Evolutionary conservation across 257 asterid genomes (phyloP), one percentile per base, ranked within the genome.

Genomic region (Apocynum venetum): DNA sequence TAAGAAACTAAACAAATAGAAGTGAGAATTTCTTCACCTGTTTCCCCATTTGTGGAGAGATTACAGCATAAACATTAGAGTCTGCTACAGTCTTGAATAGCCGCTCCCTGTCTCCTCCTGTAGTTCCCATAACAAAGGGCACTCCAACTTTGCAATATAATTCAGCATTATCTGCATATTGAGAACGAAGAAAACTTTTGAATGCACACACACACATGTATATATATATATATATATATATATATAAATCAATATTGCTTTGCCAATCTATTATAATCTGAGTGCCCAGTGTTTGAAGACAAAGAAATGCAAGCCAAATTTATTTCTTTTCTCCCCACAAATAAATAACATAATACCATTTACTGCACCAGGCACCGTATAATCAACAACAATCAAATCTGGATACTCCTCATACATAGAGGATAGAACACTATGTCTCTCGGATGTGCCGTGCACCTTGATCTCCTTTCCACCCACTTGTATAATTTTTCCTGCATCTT

Each of bases 31-130:
- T 71, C 17, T 61, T 75, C 84, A 95, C 99, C 99, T 95, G 99
- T 84, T 95, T 95, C 77, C 99, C 99, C 99, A 95, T 95, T 87
- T 95, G 99, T n/a, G 99, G 99, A 53, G 99, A 95, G 88, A 95
- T 95, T 78, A 95, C 97, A 79, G 97, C 98, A 88, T 89, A 91
- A 68, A 80, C 82, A 61, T 87, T 89, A 8, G 99, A 89, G 76
- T 88, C 94, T 43, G 76, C 76, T n/a, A 91, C 97, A 57, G 97
- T 90, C 84, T 93, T 93, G 79, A 83, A 86, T 72, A 95, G 85
- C 79, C 75, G 89, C 70, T 95, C 96, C 88, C 99, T 93, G 79
- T 95, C 96, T 79, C 99, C 99, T 71, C 99, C 99, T 46, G 99
- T 95, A 76, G 99, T 95, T 78, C 99, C 98, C 88, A 95, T 84